Evolutionary conservation across 2,329 filamentous ascomycete genomes (phyloP).

Genomic region (Calonectria henricotiae): DNA sequence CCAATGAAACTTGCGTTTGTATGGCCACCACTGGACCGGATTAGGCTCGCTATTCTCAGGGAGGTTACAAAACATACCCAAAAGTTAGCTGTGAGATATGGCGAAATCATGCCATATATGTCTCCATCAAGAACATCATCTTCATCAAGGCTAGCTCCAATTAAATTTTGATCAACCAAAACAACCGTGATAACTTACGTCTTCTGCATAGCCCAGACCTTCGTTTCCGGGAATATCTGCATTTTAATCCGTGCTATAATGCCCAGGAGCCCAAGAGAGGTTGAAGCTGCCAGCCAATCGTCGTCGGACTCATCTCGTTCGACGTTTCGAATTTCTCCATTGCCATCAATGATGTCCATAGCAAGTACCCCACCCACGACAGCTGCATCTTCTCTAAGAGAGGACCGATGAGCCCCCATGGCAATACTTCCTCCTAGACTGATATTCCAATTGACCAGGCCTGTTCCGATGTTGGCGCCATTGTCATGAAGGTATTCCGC

Average conservation of each 20-base stretch:
- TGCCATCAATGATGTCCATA: conserved; percentile 67
- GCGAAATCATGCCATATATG: conserved; percentile 66
- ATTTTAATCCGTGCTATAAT: conserved; percentile 67
- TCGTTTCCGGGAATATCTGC: conserved; percentile 67
- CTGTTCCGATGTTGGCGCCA: conserved; percentile 66
- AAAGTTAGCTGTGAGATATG: conserved; percentile 68
- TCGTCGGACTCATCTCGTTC: conserved; percentile 62
- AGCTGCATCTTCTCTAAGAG: conserved; percentile 66
- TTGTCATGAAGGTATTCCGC: conserved; percentile 66
- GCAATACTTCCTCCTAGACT: conserved; percentile 67
- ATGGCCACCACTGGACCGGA: conserved; percentile 65
- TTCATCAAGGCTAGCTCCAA: conserved; percentile 60
- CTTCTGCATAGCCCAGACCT: conserved; percentile 67
- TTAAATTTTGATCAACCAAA: neutral
- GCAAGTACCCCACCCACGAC: conserved; percentile 67
- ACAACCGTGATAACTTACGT: conserved; percentile 57
- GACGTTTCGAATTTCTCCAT: conserved; percentile 62
- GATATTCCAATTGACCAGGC: conserved; percentile 71
- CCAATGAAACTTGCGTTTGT: conserved; percentile 67
- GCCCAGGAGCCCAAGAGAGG: conserved; percentile 66
- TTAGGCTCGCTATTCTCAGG: conserved; percentile 30
- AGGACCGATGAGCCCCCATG: conserved; percentile 69
- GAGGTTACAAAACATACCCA: conserved; percentile 58
- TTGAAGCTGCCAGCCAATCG: conserved; percentile 69
- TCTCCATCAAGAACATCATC: conserved; percentile 67